Evolutionary conservation across 306 rosid species (phyloP).

Genomic region (Vigna radiata): DNA sequence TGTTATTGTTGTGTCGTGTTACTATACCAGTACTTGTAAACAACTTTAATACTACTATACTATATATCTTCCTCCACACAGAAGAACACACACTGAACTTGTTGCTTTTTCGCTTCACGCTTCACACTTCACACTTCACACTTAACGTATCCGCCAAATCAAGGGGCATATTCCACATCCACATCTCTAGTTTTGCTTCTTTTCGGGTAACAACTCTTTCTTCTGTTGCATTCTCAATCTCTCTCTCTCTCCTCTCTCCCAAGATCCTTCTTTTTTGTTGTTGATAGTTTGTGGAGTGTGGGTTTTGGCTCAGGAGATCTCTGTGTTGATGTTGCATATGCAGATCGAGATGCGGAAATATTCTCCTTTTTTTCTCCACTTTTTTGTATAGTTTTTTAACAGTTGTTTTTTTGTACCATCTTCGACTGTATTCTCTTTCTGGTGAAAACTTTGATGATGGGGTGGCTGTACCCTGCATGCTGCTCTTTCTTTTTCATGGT

Average conservation of each 20-base stretch:
- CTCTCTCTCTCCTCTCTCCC: background rate
- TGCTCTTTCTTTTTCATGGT: constrained; percentile 26
- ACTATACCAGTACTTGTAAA: background rate
- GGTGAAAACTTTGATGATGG: constrained; percentile 40
- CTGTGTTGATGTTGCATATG: constrained; percentile 40
- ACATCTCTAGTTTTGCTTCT: constrained; percentile 26
- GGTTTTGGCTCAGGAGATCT: constrained; percentile 44
- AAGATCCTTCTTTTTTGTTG: constrained; percentile 42
- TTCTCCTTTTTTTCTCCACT: constrained; percentile 4
- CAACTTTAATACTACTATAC: background rate
- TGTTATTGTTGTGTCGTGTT: background rate
- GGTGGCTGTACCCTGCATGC: constrained; percentile 50
- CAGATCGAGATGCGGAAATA: constrained; percentile 53
- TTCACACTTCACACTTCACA: constrained; percentile 2
- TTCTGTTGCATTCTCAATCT: constrained; percentile 38
- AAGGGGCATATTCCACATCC: constrained; percentile 22
- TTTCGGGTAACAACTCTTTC: constrained; percentile 49
- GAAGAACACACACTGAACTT: constrained; percentile 38
- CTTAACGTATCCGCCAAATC: constrained; percentile 57
- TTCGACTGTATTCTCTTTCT: constrained; percentile 35
- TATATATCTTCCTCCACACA: constrained; percentile 22
- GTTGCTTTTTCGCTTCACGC: constrained; percentile 46
- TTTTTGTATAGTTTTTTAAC: background rate
- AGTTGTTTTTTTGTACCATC: constrained; percentile 38
- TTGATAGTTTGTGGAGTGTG: background rate